Evolutionary conservation across 2,329 filamentous ascomycete species (phyloP).

Genomic region (Plectosphaerella cucumerina): DNA sequence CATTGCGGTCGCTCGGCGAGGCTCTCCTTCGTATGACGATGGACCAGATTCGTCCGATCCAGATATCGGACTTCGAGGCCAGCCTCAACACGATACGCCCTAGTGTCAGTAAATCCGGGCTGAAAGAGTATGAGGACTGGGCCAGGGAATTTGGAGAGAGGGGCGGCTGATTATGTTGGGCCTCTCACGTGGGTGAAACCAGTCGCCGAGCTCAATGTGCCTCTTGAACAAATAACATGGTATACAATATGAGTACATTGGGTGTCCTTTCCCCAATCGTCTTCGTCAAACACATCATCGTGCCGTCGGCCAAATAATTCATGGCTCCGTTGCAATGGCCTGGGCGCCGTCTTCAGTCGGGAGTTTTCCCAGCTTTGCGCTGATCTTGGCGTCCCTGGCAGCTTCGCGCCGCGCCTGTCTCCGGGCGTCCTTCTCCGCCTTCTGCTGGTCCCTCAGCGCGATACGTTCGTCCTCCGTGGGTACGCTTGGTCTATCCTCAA

Average conservation of each 20-base stretch:
- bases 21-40: slow-evolving; percentile 85
- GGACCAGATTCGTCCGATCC: slow-evolving; percentile 89
- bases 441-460: slow-evolving; percentile 48
- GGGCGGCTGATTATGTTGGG: slow-evolving; percentile 55
- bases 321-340: no score
- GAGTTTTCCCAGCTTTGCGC: not conserved
- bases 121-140: slow-evolving; percentile 93
- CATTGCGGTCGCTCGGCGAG: slow-evolving; percentile 83
- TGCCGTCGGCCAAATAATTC: no score
- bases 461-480: slow-evolving; percentile 61
- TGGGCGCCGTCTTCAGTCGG: not conserved
- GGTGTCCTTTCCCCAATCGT: no score
- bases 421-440: slow-evolving; percentile 53
- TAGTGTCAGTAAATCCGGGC: slow-evolving; percentile 78
- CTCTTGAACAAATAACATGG: not conserved
- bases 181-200: not conserved
- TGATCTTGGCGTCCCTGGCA: not conserved
- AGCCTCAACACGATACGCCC: slow-evolving; percentile 83
- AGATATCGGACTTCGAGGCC: slow-evolving; percentile 75
- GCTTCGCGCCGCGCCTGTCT: slow-evolving; percentile 30
- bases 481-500: slow-evolving; percentile 61
- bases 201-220: not conserved
- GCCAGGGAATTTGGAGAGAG: slow-evolving; percentile 88
- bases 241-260: not conserved
- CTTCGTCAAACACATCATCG: no score